phyloP scores from a whole-genome alignment of 2,329 filamentous ascomycete genomes.

The Trichoderma afroharzianum region DNA sequence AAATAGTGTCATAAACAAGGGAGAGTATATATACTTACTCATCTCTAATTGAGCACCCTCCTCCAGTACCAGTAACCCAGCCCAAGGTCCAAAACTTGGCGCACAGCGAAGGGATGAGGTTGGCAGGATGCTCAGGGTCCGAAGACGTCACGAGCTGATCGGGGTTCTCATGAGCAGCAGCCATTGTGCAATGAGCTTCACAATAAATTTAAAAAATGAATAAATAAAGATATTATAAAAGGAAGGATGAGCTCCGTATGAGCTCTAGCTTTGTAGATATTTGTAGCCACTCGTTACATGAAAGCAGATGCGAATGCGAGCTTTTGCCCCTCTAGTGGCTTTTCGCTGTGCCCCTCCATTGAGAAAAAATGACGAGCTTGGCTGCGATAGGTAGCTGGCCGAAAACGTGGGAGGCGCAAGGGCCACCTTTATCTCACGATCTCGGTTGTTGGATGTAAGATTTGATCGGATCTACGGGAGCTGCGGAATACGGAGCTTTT shows the following conservation, averaged over 20 bases:
- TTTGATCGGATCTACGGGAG: slow-evolving; percentile 4
- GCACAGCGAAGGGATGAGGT: slow-evolving; percentile 89
- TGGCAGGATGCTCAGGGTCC: slow-evolving; percentile 85
- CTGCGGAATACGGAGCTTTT: neutral
- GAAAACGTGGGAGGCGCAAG: slow-evolving; percentile 9
- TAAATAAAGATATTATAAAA: neutral
- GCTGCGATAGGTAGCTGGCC: neutral
- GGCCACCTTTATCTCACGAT: slow-evolving; percentile 5
- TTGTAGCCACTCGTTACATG: neutral
- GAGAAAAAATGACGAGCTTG: slow-evolving; percentile 8
- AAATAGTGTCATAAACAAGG: neutral
- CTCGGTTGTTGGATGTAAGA: slow-evolving; percentile 2
- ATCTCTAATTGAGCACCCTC: slow-evolving; percentile 72
- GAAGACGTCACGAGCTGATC: slow-evolving; percentile 57
- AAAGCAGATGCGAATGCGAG: neutral
- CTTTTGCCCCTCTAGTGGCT: neutral
- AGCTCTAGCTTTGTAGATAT: neutral
- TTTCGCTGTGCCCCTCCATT: slow-evolving; percentile 6
- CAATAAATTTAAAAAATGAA: neutral
- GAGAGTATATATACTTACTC: slow-evolving; percentile 43
- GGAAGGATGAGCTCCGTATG: neutral
- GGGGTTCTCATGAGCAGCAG: slow-evolving; percentile 18
- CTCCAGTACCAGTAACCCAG: slow-evolving; percentile 88
- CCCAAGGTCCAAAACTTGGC: slow-evolving; percentile 93
- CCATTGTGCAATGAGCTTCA: neutral